Base-by-base conservation (phyloP, 352 stramenopile species). In the Halophytophthora batemanensis region DNA sequence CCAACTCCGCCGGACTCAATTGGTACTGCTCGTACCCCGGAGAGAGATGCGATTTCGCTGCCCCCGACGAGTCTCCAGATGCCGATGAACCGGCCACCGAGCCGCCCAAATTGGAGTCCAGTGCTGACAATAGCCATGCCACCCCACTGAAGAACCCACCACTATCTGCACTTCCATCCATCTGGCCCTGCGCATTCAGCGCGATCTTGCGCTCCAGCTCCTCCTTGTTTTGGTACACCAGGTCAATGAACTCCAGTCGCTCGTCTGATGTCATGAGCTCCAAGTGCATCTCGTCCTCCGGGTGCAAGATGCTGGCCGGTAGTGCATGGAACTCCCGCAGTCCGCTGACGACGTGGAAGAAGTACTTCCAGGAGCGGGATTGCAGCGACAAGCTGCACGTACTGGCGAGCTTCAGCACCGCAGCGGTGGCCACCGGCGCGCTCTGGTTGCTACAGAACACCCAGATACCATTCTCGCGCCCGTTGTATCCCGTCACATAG, bases 401-500 rank as follows among this genome's bases (percentile, higher is more conserved):
- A n/a, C 49, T 69, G 6, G 74, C 74, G 10, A 92, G 72, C 44
- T 88, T 88, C 2, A 92, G 55, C 45, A 88, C 77, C 2, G 72
- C 82, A 0, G 82, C 82, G 19, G 79, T 86, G 8, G 82, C 82
- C 14, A 90, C 56, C 0, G 75, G 68, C 5, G 78, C 77, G 42
- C 82, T 92, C 45, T 82, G 64, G 54, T 92, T 92, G 38, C 67
- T 64, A 36, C 78, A 86, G 44, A 84, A 92, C 46, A 80, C 52
- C 55, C 59, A 64, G 10, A 77, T 58, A 12, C 80, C 80, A 11
- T 90, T 80, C 34, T 73, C 50, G 18, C 77, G 74, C 0, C 59
- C 60, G 18, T 82, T 86, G 57, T 87, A 88, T n/a, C 68, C 75
- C 4, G 59, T 38, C 2, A 71, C 69, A 54, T 90, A 90, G 42